These are phyloP conservation scores for Oidiodendron maius DNA, from an alignment of 495 filamentous ascomycete species.

Conservation along the genomic window DNA sequence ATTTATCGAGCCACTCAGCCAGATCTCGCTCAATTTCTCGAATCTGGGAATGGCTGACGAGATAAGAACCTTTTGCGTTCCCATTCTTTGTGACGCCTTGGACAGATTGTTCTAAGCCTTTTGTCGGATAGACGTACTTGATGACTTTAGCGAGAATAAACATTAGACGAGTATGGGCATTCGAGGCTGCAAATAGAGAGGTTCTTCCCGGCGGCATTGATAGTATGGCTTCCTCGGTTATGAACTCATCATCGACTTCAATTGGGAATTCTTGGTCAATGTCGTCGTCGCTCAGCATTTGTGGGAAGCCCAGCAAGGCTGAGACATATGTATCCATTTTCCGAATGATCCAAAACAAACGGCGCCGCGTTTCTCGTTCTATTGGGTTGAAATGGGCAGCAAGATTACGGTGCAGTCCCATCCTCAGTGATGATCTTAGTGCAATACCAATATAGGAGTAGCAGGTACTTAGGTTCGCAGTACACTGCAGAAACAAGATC, in stretches of 20 bases:
- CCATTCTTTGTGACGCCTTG: slow-evolving; percentile 17
- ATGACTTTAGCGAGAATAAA: slow-evolving; percentile 78
- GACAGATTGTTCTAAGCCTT: slow-evolving; percentile 57
- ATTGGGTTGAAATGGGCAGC: slow-evolving; percentile 71
- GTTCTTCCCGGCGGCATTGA: slow-evolving; percentile 69
- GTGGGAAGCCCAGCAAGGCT: slow-evolving; percentile 78
- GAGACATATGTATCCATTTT: slow-evolving; percentile 95
- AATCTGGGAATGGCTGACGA: slow-evolving; percentile 83
- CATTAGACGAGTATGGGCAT: slow-evolving; percentile 77
- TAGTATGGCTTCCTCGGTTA: slow-evolving; percentile 68
- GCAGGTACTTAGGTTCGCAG: slow-evolving; percentile 85
- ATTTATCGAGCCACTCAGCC: slow-evolving; percentile 72
- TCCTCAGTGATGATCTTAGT: slow-evolving; percentile 73
- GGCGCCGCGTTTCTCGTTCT: slow-evolving; percentile 75
- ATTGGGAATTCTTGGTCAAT: slow-evolving; percentile 84
- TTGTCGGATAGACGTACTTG: slow-evolving; percentile 84
- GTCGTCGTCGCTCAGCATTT: slow-evolving; percentile 80
- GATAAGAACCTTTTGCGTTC: slow-evolving; percentile 49
- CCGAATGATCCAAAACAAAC: slow-evolving; percentile 85
- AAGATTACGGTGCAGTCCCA: slow-evolving; percentile 83
- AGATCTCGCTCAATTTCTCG: slow-evolving; percentile 87
- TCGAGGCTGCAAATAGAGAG: slow-evolving; percentile 73
- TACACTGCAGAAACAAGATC: slow-evolving; percentile 87
- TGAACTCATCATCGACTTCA: slow-evolving; percentile 87
- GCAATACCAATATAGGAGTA: slow-evolving; percentile 92